Evolutionary conservation across 768 basidiomycete species (phyloP), one percentile per base, ranked within the genome.

Genomic region (Sarcodon sp.): DNA sequence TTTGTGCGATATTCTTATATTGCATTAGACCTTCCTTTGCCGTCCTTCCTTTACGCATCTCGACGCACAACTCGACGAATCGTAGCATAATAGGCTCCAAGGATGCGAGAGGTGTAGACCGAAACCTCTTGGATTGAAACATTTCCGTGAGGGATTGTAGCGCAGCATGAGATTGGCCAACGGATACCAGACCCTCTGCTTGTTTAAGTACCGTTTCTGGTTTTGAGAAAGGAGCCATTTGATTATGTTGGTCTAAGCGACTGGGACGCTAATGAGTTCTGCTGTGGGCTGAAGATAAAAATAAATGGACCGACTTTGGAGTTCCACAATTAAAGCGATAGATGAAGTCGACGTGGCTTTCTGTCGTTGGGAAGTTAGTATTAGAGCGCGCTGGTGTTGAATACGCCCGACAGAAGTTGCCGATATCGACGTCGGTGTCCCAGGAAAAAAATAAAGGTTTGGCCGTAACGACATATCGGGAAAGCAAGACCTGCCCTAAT

Each of bases 1-100:
- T 91, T 60, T 99, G 94, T 0, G 91, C 91, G 56, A 96, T 91
- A 63, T 97, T 97, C 70, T 96, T 97, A 77, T 89, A 96, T 61
- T 90, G 85, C 81, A 94, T 89, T 44, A 98, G 78, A 18, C 90
- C 93, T 60, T 93, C 91, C 64, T 94, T 92, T 18, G 92, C 93
- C 27, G 87, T 83, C 27, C 90, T 76, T 0, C 92, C 92, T 65
- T 93, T 92, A 55, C 90, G 79, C 76, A 96, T 83, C 52, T 90
- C 84, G 51, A 97, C 91, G 61, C 91, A 98, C 44, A 99, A 85
- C 60, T 93, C 88, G 69, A 98, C 80, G 69, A 94, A 97, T 50
- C 90, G 85, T 55, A 90, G 68, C 75, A 97, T 85, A 64, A 98
- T 96, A 46, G 96, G 96, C 63, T 98, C 94, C 44, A 98, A 78